Percentiles rank a stretch among this genome's conserved stretches.
Conservation (phyloP, 345 rosid genomes). For the Bruguiera gymnorhiza region DNA sequence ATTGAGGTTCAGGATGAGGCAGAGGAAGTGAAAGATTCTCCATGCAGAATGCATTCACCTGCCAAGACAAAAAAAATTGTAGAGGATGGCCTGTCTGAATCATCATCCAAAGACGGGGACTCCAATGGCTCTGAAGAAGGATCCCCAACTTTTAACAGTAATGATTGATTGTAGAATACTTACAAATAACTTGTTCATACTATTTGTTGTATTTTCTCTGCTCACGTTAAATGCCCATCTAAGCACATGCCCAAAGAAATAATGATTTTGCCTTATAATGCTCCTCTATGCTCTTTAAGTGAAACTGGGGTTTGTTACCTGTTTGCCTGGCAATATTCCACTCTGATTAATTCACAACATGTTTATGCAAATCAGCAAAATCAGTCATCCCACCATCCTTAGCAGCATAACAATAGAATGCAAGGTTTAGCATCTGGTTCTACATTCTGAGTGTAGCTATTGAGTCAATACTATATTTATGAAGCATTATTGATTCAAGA, state of each 20-base stretch:
- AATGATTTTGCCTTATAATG: too few relatives aligned
- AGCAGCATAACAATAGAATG: too few relatives aligned
- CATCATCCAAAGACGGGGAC: constrained; percentile 48
- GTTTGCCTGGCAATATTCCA: too few relatives aligned
- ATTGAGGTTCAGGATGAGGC: constrained; percentile 47
- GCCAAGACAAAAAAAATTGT: constrained; percentile 29
- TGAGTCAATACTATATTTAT: too few relatives aligned
- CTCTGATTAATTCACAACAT: too few relatives aligned
- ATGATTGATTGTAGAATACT: constrained; percentile 13
- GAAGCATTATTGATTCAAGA: not conserved
- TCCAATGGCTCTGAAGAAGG: constrained; percentile 49
- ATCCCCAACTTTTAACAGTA: constrained; percentile 35
- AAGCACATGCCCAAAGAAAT: too few relatives aligned
- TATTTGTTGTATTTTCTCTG: not conserved
- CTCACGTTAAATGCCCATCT: not conserved
- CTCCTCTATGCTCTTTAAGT: too few relatives aligned
- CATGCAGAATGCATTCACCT: constrained; percentile 33
- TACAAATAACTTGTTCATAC: not conserved
- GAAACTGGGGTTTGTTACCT: too few relatives aligned
- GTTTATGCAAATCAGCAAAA: too few relatives aligned
- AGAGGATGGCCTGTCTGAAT: constrained; percentile 38
- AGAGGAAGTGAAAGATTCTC: constrained; percentile 37
- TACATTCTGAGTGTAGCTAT: too few relatives aligned
- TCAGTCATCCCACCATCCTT: too few relatives aligned
- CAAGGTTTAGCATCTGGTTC: too few relatives aligned